Base-by-base conservation (phyloP, 768 basidiomycete species). In the Harrya chromipes region DNA sequence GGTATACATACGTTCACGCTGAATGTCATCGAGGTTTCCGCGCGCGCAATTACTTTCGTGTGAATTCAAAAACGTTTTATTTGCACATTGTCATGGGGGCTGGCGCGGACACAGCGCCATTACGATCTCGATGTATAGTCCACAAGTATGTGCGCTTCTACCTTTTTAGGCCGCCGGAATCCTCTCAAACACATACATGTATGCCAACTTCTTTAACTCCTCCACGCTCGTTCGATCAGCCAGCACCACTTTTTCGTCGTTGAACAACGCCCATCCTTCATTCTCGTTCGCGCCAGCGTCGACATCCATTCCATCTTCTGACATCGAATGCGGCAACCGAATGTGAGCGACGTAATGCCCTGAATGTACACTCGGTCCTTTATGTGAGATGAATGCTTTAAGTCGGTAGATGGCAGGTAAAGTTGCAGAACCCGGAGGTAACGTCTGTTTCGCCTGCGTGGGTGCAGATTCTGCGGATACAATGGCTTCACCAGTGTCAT, bases 311-410 rank as follows among this genome's bases (percentile, higher is more conserved):
- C 56, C 57, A 21, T 55, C 55, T 4, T 40, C 36, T 9, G 46
- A 20, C 10, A 21, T 40, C 38, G 20, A 20, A 33, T 26, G 52
- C 26, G 53, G 49, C 53, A 59, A 41, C 46, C 77, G 72, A 26
- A 91, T 77, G 62, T 94, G 90, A 21, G 90, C 90, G 12, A 94
- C 90, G 60, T 97, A 95, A 59, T 93, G 94, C 1, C 87, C 94
- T 0, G 92, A 95, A 63, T 97, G 95, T 21, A 94, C 92, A 0
- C 90, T 94, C 0, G 90, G 89, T 0, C 95, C 94, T 62, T 97
- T 98, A 74, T 99, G 95, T 43, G 94, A 97, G 61, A 99, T 84
- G 73, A 98, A 99, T 9, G 90, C 93, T 63, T 93, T 89, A 24
- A 99, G 79, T 24, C 74, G 72, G 72, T 91, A 99, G 13, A 71